Percentiles rank a stretch among this genome's conserved stretches.
These are phyloP conservation scores for Aphanomyces stellatus DNA, from an alignment of 352 stramenopile genomes.

Conservation along the genomic window DNA sequence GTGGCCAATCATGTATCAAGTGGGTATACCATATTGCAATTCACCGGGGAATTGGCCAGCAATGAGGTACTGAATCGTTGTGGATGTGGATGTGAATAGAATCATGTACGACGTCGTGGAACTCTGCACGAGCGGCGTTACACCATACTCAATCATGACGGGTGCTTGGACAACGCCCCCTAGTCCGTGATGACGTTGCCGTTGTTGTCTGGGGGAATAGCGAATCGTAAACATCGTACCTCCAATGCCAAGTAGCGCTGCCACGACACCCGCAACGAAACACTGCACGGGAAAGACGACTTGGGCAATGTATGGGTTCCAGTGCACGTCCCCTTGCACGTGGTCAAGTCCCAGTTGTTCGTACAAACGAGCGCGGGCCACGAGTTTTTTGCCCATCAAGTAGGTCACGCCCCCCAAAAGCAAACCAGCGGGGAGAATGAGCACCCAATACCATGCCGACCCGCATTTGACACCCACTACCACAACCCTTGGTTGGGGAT, in stretches of 20 bases:
- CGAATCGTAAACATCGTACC: too few species aligned
- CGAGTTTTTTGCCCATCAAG: constrained; percentile 40
- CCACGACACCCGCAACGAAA: constrained; percentile 89
- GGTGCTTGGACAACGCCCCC: constrained; percentile 96
- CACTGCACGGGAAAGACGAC: constrained; percentile 90
- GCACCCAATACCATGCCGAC: background rate
- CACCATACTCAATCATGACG: constrained; percentile 96
- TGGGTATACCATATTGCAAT: constrained; percentile 48
- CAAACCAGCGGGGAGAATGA: constrained; percentile 50
- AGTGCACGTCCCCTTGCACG: constrained; percentile 91
- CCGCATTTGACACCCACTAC: background rate
- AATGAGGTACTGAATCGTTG: constrained; percentile 83
- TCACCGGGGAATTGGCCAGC: constrained; percentile 65
- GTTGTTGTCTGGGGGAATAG: too few species aligned
- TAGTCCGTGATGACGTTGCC: too few species aligned
- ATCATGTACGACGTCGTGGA: constrained; percentile 92
- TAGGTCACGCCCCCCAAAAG: constrained; percentile 40
- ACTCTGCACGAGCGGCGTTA: constrained; percentile 80
- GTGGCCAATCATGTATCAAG: too few species aligned
- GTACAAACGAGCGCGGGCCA: constrained; percentile 57
- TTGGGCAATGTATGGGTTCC: constrained; percentile 69
- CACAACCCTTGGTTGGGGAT: background rate
- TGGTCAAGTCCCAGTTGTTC: constrained; percentile 67
- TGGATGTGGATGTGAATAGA: constrained; percentile 86
- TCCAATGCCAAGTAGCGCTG: constrained; percentile 94